A percentile compares a stretch with the other conserved stretches of the same genome.
These are phyloP conservation scores for Crithidia mellificae DNA, from an alignment of 208 protist species.

Conservation along the genomic window DNA sequence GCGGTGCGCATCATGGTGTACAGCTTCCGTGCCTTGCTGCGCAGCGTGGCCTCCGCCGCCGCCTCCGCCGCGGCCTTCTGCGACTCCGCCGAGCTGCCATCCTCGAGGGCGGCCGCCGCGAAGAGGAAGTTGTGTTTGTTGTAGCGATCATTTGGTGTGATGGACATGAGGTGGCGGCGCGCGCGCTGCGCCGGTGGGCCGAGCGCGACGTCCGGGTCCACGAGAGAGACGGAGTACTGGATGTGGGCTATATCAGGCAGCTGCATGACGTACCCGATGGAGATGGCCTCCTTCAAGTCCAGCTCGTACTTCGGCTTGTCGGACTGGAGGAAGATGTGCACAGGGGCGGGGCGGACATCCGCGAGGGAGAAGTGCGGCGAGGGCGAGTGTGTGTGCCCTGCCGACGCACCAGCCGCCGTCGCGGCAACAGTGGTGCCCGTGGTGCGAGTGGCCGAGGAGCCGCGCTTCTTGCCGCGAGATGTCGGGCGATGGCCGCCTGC, in stretches of 20 bases:
- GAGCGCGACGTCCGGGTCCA: conserved; percentile 82
- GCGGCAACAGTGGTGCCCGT: neutral
- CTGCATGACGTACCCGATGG: conserved; percentile 77
- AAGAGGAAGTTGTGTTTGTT: conserved; percentile 81
- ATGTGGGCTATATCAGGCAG: conserved; percentile 73
- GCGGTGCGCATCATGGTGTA: conserved; percentile 53
- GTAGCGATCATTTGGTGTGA: conserved; percentile 77
- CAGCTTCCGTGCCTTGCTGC: conserved; percentile 59
- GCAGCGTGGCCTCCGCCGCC: conserved; percentile 28
- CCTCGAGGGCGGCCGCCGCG: conserved; percentile 57
- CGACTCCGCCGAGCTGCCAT: conserved; percentile 40
- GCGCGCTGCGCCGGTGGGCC: conserved; percentile 69
- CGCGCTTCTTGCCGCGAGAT: neutral
- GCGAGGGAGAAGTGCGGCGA: neutral
- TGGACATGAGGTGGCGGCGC: conserved; percentile 63
- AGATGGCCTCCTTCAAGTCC: conserved; percentile 68
- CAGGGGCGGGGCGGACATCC: conserved; percentile 39
- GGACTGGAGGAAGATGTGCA: conserved; percentile 75
- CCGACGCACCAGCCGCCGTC: neutral
- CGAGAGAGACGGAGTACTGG: conserved; percentile 73
- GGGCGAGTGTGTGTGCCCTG: too few relatives aligned
- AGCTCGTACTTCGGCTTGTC: conserved; percentile 64
- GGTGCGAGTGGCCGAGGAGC: too few relatives aligned
- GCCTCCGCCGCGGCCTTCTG: conserved; percentile 34
- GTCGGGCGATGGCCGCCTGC: neutral